Base-by-base conservation (phyloP, 169 alveolate genomes). In the Eimeria maxima region DNA sequence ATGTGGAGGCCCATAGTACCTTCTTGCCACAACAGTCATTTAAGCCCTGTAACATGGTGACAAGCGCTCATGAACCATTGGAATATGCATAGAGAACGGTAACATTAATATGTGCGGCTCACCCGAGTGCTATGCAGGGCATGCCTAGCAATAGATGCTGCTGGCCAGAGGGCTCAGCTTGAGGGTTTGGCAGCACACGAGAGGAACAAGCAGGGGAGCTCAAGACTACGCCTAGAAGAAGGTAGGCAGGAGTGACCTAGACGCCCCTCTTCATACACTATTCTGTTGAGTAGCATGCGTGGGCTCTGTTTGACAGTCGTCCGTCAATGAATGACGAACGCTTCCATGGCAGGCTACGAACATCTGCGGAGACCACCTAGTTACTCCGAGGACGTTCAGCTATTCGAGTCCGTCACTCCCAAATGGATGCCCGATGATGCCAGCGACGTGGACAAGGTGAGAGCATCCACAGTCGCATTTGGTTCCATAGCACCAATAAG, bases 161-260 rank as follows among this genome's bases (percentile, higher is more conserved):
- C 90, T 20, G 96, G 93, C 44, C 89, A 83, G 24, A 50, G 96
- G 38, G 96, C 96, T n/a, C 88, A 50, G 45, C 96, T 67, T 78
- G 96, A 93, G 69, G 96, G 84, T n/a, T 42, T 93, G 47, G 96
- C 96, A n/a, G 88, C 93, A 29, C 96, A 93, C 33, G 89, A 93
- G 45, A 69, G 96, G 47, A 29, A 29, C 53, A 93, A 93, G 27
- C 87, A 33, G 3, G 74, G 33, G 69, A 29, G 88, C 67, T 69
- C 69, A 20, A 87, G 95, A n/a, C 87, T 47, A 24, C 95, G 67
- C 4, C 27, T 71, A n/a, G 88, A 89, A 38, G 83, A 65, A 50
- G 88, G 87, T 65, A 74, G 33, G 91, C 11, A 83, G 71, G 53
- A 4, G 38, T 44, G 16, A 44, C 8, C 8, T 27, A 3, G 55